Conservation (phyloP, 148 eudicot genomes). For the Vaccinium myrtillus region DNA sequence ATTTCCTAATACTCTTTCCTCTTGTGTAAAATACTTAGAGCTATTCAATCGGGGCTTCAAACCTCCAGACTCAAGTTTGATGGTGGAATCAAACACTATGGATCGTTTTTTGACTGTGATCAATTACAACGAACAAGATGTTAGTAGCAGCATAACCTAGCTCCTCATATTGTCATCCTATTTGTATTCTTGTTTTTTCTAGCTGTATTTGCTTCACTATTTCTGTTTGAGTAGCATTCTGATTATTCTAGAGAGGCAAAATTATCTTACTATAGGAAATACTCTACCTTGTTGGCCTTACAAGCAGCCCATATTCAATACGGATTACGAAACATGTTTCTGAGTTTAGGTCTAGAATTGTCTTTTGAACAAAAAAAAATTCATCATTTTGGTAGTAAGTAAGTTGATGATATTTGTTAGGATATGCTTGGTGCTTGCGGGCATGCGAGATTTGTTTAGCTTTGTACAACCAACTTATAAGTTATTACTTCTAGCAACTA, state of each 20-base stretch:
- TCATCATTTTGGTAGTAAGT: no score
- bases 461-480: no score
- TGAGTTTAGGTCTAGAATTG: neutral
- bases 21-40: neutral
- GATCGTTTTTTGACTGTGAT: neutral
- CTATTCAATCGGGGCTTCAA: neutral
- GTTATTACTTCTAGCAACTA: no score
- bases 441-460: no score
- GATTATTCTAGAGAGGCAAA: neutral
- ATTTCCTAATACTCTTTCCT: neutral
- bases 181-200: neutral
- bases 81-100: neutral
- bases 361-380: neutral
- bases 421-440: no score
- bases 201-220: neutral
- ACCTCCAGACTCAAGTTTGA: no score
- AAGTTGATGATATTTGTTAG: no score
- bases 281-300: neutral
- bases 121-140: neutral
- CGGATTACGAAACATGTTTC: neutral
- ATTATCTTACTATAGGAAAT: neutral
- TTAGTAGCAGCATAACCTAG: neutral
- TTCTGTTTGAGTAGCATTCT: neutral
- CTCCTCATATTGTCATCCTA: neutral
- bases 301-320: neutral